phyloP scores from a whole-genome alignment of 371 early-diverging fungal genomes.

The Sporodiniella umbellata region DNA sequence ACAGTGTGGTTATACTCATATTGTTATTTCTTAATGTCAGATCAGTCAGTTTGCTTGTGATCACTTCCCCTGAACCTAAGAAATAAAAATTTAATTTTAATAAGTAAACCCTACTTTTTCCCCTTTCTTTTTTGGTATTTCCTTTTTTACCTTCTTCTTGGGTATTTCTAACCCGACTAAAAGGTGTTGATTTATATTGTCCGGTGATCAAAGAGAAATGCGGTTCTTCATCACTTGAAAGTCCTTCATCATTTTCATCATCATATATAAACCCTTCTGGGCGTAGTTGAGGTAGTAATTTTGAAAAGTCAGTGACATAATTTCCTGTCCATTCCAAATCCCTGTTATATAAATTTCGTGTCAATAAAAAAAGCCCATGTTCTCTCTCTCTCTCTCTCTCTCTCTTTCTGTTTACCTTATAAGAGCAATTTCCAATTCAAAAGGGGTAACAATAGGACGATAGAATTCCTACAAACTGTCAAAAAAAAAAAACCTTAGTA shows the following conservation, averaged over 20 bases:
- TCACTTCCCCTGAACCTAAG: constrained; percentile 17
- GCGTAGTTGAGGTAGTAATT: constrained; percentile 50
- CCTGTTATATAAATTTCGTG: constrained; percentile 16
- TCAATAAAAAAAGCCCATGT: no score
- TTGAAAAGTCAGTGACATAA: constrained; percentile 71
- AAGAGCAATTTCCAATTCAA: constrained; percentile 83
- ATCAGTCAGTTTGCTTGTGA: constrained; percentile 46
- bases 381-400: background rate
- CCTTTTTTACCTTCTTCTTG: constrained; percentile 20
- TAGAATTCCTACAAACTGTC: constrained; percentile 70
- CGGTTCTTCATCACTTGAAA: constrained; percentile 69
- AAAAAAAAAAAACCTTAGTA: background rate
- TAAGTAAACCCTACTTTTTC: no score
- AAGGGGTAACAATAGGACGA: constrained; percentile 91
- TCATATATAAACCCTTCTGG: constrained; percentile 42
- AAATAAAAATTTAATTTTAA: no score
- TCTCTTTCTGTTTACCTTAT: constrained; percentile 36
- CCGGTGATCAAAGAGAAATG: constrained; percentile 92
- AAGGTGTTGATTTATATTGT: constrained; percentile 56
- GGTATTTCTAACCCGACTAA: constrained; percentile 28
- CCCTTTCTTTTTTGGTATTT: no score
- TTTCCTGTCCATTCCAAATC: constrained; percentile 75
- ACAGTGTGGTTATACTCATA: constrained; percentile 58
- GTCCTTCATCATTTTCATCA: constrained; percentile 41
- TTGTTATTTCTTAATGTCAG: constrained; percentile 57